These are phyloP conservation scores for Pholiota microspora DNA, from an alignment of 768 basidiomycete genomes.

Conservation along the genomic window DNA sequence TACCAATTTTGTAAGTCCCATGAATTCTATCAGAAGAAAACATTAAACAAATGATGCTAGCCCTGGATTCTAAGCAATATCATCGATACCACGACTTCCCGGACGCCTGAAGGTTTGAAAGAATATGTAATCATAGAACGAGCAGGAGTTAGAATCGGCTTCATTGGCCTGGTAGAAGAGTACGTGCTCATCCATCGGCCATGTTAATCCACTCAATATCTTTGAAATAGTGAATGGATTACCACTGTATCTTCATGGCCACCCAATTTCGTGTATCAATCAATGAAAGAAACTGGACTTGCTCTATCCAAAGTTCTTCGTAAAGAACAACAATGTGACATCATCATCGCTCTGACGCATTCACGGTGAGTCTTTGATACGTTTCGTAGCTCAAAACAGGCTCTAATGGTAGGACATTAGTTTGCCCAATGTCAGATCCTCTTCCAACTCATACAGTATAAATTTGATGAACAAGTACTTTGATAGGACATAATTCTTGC, in stretches of 20 bases:
- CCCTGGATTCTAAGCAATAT: conserved; percentile 93
- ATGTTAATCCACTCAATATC: not conserved
- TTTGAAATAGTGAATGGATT: conserved; percentile 75
- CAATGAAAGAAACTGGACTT: conserved; percentile 72
- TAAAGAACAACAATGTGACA: conserved; percentile 69
- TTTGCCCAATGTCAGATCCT: conserved; percentile 44
- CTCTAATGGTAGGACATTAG: conserved; percentile 21
- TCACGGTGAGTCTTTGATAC: conserved; percentile 45
- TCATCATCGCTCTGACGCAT: conserved; percentile 87
- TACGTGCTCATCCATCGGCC: conserved; percentile 25
- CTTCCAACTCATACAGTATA: not conserved
- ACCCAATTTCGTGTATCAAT: conserved; percentile 66
- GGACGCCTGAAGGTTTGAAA: conserved; percentile 57
- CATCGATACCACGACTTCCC: conserved; percentile 61
- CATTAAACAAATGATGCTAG: conserved; percentile 31
- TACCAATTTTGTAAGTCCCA: conserved; percentile 64
- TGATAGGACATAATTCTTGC: conserved; percentile 69
- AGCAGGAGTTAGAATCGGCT: conserved; percentile 66
- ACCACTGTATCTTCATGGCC: conserved; percentile 88
- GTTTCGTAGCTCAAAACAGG: not conserved
- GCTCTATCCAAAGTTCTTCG: conserved; percentile 73
- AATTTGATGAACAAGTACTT: not conserved
- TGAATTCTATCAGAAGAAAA: not conserved
- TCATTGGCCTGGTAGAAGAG: conserved; percentile 90
- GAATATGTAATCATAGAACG: conserved; percentile 69